Evolutionary conservation across 768 basidiomycete genomes (phyloP).

Genomic region (Lentinula boryana): DNA sequence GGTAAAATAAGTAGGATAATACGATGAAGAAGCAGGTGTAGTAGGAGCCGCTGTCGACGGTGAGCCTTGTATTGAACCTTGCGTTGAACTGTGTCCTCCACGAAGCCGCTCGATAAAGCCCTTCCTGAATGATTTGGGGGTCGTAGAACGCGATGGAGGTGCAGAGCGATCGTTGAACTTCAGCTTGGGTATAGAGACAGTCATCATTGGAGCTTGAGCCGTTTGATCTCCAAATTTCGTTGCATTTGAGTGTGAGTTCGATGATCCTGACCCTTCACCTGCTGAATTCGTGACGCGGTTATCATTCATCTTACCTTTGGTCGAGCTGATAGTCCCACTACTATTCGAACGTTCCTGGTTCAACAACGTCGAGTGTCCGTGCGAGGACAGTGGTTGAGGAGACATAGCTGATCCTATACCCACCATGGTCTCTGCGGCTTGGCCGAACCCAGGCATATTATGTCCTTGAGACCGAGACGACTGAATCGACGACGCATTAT

Average conservation of each 20-base stretch:
- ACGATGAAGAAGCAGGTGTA: not conserved
- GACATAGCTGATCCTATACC: not conserved
- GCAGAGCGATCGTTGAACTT: not conserved
- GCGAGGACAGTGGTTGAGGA: not conserved
- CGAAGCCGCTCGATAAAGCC: constrained; percentile 1
- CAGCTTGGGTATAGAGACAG: not conserved
- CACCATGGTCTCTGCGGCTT: not conserved
- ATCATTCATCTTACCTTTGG: not conserved
- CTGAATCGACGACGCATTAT: not conserved
- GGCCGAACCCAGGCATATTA: constrained; percentile 3
- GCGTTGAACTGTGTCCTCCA: constrained; percentile 1
- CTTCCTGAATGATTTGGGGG: not conserved
- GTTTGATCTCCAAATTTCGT: not conserved
- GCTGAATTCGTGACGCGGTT: not conserved
- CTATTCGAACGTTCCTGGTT: not conserved
- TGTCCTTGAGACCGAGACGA: not conserved
- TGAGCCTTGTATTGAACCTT: not conserved
- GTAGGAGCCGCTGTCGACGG: not conserved
- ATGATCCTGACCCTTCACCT: not conserved
- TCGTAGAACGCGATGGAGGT: not conserved
- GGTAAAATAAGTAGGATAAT: not conserved
- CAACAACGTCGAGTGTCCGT: not conserved
- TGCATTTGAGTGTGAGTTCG: not conserved
- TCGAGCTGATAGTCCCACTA: not conserved
- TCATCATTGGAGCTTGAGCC: not conserved